phyloP scores from a whole-genome alignment of 2,329 filamentous ascomycete species.

The Fusarium oxysporum region DNA sequence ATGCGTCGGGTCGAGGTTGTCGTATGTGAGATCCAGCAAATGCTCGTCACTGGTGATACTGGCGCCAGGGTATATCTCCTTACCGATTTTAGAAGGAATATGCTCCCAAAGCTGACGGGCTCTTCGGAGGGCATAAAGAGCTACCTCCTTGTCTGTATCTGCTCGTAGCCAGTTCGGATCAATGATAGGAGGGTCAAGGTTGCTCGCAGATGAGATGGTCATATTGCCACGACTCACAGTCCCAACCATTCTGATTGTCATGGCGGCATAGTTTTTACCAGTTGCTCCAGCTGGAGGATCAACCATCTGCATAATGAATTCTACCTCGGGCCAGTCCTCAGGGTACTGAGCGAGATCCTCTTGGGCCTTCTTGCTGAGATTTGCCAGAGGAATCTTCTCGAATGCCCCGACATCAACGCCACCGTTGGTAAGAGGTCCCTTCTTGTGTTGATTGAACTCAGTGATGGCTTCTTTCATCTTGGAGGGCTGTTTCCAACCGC shows the following conservation, averaged over 20 bases:
- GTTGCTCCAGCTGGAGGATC: not conserved
- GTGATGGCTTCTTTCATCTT: not conserved
- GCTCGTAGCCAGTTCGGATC: conserved; percentile 59
- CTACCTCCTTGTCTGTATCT: conserved; percentile 56
- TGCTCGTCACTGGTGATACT: not conserved
- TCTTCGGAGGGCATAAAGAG: conserved; percentile 23
- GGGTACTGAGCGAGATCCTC: conserved; percentile 40
- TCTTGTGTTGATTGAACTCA: not conserved
- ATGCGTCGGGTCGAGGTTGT: not conserved
- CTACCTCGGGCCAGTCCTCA: conserved; percentile 51
- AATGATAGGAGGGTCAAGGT: conserved; percentile 53
- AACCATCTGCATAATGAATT: conserved; percentile 37
- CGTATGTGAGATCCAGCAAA: not conserved
- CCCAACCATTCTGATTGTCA: conserved; percentile 49
- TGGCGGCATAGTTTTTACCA: conserved; percentile 34
- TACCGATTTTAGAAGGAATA: not conserved
- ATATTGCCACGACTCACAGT: conserved; percentile 58
- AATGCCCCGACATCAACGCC: not conserved
- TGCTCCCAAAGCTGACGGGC: not conserved
- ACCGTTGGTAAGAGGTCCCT: not conserved
- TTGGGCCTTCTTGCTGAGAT: not conserved
- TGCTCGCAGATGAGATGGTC: conserved; percentile 50
- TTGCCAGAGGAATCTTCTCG: not conserved
- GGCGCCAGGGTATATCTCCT: not conserved
- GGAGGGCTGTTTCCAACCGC: not conserved